Evolutionary conservation across 352 stramenopile species (phyloP).

Genomic region (Pythium phragmiticola): DNA sequence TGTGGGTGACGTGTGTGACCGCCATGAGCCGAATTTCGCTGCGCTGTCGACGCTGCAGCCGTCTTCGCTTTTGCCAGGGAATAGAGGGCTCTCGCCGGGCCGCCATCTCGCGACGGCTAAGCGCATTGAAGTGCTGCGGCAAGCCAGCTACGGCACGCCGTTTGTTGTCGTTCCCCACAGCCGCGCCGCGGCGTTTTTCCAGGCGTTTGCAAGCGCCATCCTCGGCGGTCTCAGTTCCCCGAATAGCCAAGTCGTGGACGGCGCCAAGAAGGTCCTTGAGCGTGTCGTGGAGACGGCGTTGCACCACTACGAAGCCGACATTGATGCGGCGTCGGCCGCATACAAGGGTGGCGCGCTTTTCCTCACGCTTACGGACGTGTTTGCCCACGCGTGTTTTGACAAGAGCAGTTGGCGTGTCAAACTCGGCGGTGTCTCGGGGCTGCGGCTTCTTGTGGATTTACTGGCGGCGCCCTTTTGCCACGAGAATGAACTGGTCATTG

Average conservation of each 20-base stretch:
- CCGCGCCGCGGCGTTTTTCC: conserved; percentile 57
- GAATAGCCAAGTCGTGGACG: conserved; percentile 55
- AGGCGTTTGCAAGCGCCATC: conserved; percentile 61
- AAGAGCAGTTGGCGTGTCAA: conserved; percentile 86
- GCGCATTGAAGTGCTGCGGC: conserved; percentile 72
- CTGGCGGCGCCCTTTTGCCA: conserved; percentile 78
- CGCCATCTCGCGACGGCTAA: conserved; percentile 76
- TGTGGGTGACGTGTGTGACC: conserved; percentile 47
- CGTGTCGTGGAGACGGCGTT: conserved; percentile 56
- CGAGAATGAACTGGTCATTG: conserved; percentile 84
- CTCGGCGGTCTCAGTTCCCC: conserved; percentile 65
- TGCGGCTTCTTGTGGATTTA: conserved; percentile 63
- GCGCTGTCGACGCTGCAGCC: conserved; percentile 69
- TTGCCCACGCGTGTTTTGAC: conserved; percentile 84
- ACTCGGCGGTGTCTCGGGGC: conserved; percentile 67
- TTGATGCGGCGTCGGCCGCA: conserved; percentile 28
- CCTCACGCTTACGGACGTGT: conserved; percentile 77
- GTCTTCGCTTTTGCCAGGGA: conserved; percentile 73
- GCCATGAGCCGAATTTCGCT: conserved; percentile 61
- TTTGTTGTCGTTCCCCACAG: conserved; percentile 40
- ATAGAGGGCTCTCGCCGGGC: conserved; percentile 72
- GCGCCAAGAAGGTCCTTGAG: conserved; percentile 45
- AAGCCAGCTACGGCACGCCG: conserved; percentile 71
- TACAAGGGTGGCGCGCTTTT: conserved; percentile 67
- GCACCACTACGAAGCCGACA: conserved; percentile 20